A percentile compares a stretch with the other conserved stretches of the same genome.
phyloP scores from a whole-genome alignment of 176 grass and related monocot genomes.

The Dendrocalamus sinicus region DNA sequence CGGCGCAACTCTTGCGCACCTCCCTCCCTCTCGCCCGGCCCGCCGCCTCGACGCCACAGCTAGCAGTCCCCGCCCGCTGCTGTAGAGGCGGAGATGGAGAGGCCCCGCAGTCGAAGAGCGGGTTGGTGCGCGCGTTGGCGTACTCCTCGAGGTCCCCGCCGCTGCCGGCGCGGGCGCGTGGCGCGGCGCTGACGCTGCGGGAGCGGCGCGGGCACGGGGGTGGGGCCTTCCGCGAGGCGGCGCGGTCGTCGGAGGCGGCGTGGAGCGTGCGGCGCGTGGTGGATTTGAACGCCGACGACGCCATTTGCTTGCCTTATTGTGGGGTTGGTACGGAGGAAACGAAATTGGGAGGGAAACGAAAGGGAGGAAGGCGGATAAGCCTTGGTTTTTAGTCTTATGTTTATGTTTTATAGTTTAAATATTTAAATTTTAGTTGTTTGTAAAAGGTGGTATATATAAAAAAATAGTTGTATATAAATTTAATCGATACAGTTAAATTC shows the following conservation, averaged over 20 bases:
- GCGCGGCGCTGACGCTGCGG: slow-evolving; percentile 47
- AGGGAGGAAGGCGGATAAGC: not conserved
- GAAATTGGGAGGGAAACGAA: slow-evolving; percentile 15
- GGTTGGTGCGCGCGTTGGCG: slow-evolving; percentile 50
- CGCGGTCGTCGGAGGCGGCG: slow-evolving; percentile 2
- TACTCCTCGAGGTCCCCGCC: not conserved
- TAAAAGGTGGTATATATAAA: too few species aligned
- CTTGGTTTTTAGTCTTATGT: too few species aligned
- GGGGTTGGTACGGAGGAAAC: too few species aligned
- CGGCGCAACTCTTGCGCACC: not conserved
- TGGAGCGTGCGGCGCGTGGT: slow-evolving; percentile 40
- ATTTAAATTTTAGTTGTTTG: too few species aligned
- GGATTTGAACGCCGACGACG: slow-evolving; percentile 51
- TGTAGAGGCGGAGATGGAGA: not conserved
- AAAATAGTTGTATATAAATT: too few species aligned
- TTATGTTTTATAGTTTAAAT: too few species aligned
- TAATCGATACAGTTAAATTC: too few species aligned
- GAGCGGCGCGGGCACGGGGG: slow-evolving; percentile 43
- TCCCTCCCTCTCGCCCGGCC: slow-evolving; percentile 35
- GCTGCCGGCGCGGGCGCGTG: not conserved
- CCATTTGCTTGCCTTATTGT: slow-evolving; percentile 34
- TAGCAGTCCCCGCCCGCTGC: not conserved
- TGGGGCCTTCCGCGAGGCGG: not conserved
- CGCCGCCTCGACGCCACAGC: not conserved
- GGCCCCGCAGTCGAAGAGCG: slow-evolving; percentile 49